Percentiles rank a stretch among this genome's conserved stretches.
Conservation (phyloP, 768 basidiomycete genomes). For the Antrodiella citrinella region DNA sequence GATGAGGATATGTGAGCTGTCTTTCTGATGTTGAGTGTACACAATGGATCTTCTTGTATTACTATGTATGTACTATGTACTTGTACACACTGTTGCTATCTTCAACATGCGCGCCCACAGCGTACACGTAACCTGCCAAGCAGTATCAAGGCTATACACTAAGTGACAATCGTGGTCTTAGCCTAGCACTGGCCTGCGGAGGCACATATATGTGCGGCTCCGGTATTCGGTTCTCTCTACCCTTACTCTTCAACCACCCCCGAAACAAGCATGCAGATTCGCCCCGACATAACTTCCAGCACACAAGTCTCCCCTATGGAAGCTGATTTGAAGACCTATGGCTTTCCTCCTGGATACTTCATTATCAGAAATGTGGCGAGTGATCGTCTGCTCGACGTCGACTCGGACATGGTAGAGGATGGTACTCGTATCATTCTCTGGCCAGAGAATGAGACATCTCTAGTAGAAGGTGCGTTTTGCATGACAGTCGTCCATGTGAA, state of each 20-base stretch:
- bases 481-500: not conserved
- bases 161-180: too few relatives aligned
- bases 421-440: constrained; percentile 57
- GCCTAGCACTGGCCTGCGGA: too few relatives aligned
- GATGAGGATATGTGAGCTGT: not conserved
- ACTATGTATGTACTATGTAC: too few relatives aligned
- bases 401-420: constrained; percentile 44
- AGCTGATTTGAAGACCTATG: constrained; percentile 19
- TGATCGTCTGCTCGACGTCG: constrained; percentile 51
- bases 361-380: constrained; percentile 47
- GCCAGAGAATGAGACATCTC: constrained; percentile 65
- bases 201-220: too few relatives aligned
- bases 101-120: too few relatives aligned
- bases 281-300: constrained; percentile 11
- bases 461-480: constrained; percentile 58
- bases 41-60: too few relatives aligned
- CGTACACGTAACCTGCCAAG: too few relatives aligned
- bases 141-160: too few relatives aligned
- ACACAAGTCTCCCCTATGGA: constrained; percentile 12
- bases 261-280: constrained; percentile 14
- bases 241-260: not conserved
- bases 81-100: too few relatives aligned
- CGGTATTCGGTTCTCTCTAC: too few relatives aligned
- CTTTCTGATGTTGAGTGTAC: too few relatives aligned
- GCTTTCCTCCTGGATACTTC: constrained; percentile 48